phyloP scores from a whole-genome alignment of 352 stramenopile species.

The Plasmopara viticola region DNA sequence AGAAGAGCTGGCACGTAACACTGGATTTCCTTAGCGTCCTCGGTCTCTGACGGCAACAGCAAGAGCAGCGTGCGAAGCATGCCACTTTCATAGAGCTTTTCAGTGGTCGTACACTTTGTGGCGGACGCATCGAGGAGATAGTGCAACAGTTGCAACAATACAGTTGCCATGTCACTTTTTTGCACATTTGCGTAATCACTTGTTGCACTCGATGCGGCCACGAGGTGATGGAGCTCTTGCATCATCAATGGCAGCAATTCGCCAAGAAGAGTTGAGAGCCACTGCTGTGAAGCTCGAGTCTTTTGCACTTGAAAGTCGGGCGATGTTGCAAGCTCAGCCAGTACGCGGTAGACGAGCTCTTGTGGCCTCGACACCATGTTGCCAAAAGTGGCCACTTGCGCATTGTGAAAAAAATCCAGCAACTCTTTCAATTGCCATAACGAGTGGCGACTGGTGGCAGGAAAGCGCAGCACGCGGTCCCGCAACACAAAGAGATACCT shows the following conservation, averaged over 20 bases:
- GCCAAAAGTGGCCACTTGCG: constrained; percentile 2
- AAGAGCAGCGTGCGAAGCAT: constrained; percentile 37
- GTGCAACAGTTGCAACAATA: constrained; percentile 46
- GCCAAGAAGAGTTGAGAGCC: constrained; percentile 27
- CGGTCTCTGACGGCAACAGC: constrained; percentile 22
- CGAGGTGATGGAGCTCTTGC: constrained; percentile 32
- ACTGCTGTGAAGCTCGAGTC: constrained; percentile 28
- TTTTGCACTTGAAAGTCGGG: constrained; percentile 39
- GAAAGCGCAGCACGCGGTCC: constrained; percentile 43
- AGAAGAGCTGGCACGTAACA: constrained; percentile 39
- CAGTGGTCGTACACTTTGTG: constrained; percentile 19
- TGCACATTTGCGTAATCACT: neutral
- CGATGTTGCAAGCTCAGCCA: constrained; percentile 48
- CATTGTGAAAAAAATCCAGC: constrained; percentile 21
- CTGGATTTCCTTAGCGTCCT: constrained; percentile 7
- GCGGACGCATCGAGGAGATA: constrained; percentile 33
- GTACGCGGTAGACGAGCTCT: constrained; percentile 39
- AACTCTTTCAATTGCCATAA: constrained; percentile 34
- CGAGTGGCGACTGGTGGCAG: constrained; percentile 20
- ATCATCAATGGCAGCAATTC: constrained; percentile 36
- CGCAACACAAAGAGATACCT: constrained; percentile 52
- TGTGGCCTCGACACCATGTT: constrained; percentile 24
- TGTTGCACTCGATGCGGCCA: constrained; percentile 2
- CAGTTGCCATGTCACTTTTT: constrained; percentile 34
- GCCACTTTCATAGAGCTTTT: constrained; percentile 40